Evolutionary conservation across 1,284 basidiomycete genomes (phyloP), one percentile per base, ranked within the genome.

Genomic region (Rhodotorula sp.): DNA sequence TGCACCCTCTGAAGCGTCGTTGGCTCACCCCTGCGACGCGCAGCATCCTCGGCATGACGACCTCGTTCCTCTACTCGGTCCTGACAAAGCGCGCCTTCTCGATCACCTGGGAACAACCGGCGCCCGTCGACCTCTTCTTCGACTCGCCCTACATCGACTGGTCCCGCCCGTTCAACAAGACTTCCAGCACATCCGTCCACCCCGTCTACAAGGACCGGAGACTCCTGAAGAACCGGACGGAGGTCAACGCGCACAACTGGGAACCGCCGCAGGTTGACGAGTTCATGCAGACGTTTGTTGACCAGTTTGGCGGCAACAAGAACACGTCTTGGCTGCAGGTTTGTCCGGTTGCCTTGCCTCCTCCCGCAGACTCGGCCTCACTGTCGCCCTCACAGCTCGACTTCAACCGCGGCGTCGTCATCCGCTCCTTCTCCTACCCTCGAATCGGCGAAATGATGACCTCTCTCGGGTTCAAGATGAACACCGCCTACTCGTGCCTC

Each of bases 101-200:
- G 1, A 29, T 68, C 27, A 17, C 46, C 4, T 73, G 72, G 72
- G 56, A 73, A 53, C 68, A 69, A 27, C 72, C 72, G 11, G 56
- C 68, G 2, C 68, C 68, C 0, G 59, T 66, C 57, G 72, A 73
- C 34, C 54, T 70, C 51, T 36, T 73, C 29, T 73, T 70, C 64
- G 72, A 73, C 30, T 68, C 66, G 24, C 72, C 68, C 0, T 17
- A 61, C 29, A 65, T 73, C 59, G 68, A 73, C 58, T 73, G 72
- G 72, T 70, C 68, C 24, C 62, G 59, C 4, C 63, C 66, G 0
- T 73, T 60, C 66, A 46, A 48, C 7, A 24, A 27, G 2, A 24
- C 51, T n/a, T 34, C 44, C 1, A 58, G 62, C 10, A 65, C 62
- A 6, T 51, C 67, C 6, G 29, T 46, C 6, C 46, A 20, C 8